These are phyloP conservation scores for Tetrapisispora iriomotensis DNA, from an alignment of 805 yeast genomes.

Conservation along the genomic window DNA sequence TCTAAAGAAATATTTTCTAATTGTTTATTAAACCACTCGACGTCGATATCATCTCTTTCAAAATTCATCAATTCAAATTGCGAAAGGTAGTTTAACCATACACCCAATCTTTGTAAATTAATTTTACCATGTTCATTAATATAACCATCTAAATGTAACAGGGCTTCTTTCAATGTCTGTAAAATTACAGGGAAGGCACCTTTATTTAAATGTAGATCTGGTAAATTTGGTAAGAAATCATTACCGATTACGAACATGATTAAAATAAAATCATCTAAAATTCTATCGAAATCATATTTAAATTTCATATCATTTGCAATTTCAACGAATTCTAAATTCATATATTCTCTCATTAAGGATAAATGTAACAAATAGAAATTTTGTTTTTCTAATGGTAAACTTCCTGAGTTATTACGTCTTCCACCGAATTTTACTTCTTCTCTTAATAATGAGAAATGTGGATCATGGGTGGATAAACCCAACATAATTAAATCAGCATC, in stretches of 20 bases:
- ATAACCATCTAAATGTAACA: conserved; percentile 70
- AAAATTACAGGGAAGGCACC: conserved; percentile 94
- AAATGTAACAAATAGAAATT: conserved; percentile 76
- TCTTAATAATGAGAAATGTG: conserved; percentile 88
- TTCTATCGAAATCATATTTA: conserved; percentile 72
- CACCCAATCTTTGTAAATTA: conserved; percentile 57
- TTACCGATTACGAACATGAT: conserved; percentile 94
- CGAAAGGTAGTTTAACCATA: conserved; percentile 69
- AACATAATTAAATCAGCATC: conserved; percentile 95
- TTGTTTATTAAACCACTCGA: conserved; percentile 84
- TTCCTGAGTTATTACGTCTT: conserved; percentile 26
- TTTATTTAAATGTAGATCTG: conserved; percentile 84
- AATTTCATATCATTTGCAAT: conserved; percentile 55
- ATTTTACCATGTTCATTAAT: conserved; percentile 76
- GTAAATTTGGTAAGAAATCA: conserved; percentile 94
- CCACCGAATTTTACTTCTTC: conserved; percentile 91
- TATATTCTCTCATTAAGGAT: conserved; percentile 80
- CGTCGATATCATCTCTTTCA: conserved; percentile 73
- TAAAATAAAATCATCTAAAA: conserved; percentile 85
- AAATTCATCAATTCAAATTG: conserved; percentile 78
- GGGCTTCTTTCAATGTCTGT: conserved; percentile 75
- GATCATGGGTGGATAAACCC: conserved; percentile 85
- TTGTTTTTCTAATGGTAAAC: conserved; percentile 57
- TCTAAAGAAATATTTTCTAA: conserved; percentile 62
- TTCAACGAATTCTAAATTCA: conserved; percentile 74